Conservation (phyloP, 163 green algal genomes). For the Scenedesmus sp. region DNA sequence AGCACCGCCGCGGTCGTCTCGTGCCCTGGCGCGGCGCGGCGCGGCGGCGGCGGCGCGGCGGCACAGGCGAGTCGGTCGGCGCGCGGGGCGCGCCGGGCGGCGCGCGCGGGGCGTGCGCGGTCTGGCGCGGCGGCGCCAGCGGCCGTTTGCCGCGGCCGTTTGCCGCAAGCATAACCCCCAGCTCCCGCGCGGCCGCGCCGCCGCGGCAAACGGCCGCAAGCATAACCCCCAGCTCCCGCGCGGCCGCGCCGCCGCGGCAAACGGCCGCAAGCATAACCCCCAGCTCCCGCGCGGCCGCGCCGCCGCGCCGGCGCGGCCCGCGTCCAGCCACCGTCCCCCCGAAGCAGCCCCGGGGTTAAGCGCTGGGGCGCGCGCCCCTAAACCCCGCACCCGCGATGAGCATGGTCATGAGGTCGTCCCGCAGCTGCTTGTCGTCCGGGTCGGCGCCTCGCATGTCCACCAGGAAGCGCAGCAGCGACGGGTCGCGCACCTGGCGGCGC, state of each 20-base stretch:
- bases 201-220: not conserved
- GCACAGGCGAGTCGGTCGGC: conserved; percentile 26
- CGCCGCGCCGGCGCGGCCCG: too few relatives aligned
- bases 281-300: too few relatives aligned
- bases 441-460: conserved; percentile 96
- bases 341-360: too few relatives aligned
- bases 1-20: conserved; percentile 95
- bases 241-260: too few relatives aligned
- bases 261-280: too few relatives aligned
- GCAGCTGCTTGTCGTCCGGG: conserved; percentile 86
- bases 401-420: conserved; percentile 95
- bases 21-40: conserved; percentile 78
- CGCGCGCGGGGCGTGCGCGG: not conserved
- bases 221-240: too few relatives aligned
- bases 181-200: not conserved
- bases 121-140: not conserved
- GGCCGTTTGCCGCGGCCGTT: too few relatives aligned
- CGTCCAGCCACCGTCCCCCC: too few relatives aligned
- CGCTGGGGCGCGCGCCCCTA: too few relatives aligned
- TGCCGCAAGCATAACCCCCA: too few relatives aligned
- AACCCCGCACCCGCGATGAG: conserved; percentile 55
- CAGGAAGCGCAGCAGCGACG: conserved; percentile 95
- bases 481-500: conserved; percentile 75
- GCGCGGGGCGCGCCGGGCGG: not conserved
- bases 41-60: not conserved